Base-by-base conservation (phyloP, 164 flowering plant species). In the Magnolia changhungtana region DNA sequence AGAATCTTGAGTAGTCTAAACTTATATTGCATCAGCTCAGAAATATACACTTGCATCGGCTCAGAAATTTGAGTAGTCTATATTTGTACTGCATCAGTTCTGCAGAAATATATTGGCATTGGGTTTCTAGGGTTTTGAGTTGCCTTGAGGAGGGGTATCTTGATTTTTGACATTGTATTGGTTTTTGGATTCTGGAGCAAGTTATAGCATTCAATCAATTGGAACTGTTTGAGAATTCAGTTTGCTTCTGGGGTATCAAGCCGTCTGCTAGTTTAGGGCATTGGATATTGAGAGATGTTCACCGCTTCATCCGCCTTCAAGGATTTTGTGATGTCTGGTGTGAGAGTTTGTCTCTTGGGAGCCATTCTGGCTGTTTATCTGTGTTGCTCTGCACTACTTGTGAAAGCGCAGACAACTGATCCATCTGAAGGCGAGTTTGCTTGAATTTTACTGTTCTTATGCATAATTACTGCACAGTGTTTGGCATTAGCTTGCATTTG, bases 381-480 rank as follows among this genome's bases (percentile, higher is more conserved):
- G 21, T 78, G 80, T 75, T 86, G 66, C 73, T 82, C 76, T 8
- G 8, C 75, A 61, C 75, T 82, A 4, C 68, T 74, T 73, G 87
- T 76, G 4, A 80, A 31, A 69, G 88, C 87, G 5, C 84, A 84
- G 72, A 51, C 51, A 4, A 89, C 94, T 72, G 80, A 87, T 86
- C 91, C 94, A 71, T 74, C 80, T 3, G 94, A 92, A 90, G 96
- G 96, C 90, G 67, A 76, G 11, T 63, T 37, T 16, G 20, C 21
- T 72, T 67, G 31, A 20, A 66, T 31, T 23, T 67, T 11, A 31
- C 7, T 64, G 50, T 18, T 68, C n/a, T 68, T 14, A 37, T 37
- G 45, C 45, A 37, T 1, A 37, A 37, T 5, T 37, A 37, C 45
- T 37, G 45, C 45, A 37, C 45, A 37, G 45, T 37, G 45, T 37